phyloP scores from a whole-genome alignment of 2,329 filamentous ascomycete genomes.

The Paracamarosporium sp. region DNA sequence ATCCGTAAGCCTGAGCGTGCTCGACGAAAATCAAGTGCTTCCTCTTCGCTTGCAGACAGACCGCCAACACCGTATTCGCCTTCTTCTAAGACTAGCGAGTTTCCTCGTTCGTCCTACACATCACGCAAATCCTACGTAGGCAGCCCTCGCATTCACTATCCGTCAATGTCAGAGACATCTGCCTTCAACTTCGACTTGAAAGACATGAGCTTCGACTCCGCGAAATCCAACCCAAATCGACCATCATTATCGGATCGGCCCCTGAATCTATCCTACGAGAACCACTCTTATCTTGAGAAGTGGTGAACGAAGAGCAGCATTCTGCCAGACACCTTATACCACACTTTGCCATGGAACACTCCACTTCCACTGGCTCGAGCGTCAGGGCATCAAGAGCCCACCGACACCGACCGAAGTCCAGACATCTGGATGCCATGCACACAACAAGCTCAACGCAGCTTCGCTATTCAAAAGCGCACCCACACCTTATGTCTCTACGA shows the following conservation, averaged over 20 bases:
- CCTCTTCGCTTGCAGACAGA: slow-evolving; percentile 42
- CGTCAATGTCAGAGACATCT: slow-evolving; percentile 46
- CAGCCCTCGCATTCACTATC: slow-evolving; percentile 40
- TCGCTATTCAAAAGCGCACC: slow-evolving; percentile 1
- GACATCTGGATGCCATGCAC: neutral
- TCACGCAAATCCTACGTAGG: slow-evolving; percentile 35
- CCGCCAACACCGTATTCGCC: slow-evolving; percentile 49
- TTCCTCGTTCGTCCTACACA: slow-evolving; percentile 30
- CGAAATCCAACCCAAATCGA: slow-evolving; percentile 9
- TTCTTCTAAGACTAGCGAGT: slow-evolving; percentile 36
- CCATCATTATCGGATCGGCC: slow-evolving; percentile 21
- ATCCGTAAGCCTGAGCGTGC: slow-evolving; percentile 40
- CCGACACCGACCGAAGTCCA: neutral
- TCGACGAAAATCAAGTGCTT: slow-evolving; percentile 44
- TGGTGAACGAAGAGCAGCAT: slow-evolving; percentile 7
- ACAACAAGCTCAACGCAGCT: neutral
- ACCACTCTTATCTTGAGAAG: slow-evolving; percentile 13
- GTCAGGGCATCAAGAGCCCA: neutral
- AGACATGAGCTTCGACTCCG: slow-evolving; percentile 28
- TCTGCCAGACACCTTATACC: neutral
- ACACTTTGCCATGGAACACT: neutral
- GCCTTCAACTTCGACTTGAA: slow-evolving; percentile 44
- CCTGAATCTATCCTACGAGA: slow-evolving; percentile 21
- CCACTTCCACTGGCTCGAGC: neutral
- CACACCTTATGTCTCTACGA: slow-evolving; percentile 15